Percentiles rank a stretch among this genome's conserved stretches.
Evolutionary conservation across 495 filamentous ascomycete genomes (phyloP).

Genomic region (Aspergillus nidulans): DNA sequence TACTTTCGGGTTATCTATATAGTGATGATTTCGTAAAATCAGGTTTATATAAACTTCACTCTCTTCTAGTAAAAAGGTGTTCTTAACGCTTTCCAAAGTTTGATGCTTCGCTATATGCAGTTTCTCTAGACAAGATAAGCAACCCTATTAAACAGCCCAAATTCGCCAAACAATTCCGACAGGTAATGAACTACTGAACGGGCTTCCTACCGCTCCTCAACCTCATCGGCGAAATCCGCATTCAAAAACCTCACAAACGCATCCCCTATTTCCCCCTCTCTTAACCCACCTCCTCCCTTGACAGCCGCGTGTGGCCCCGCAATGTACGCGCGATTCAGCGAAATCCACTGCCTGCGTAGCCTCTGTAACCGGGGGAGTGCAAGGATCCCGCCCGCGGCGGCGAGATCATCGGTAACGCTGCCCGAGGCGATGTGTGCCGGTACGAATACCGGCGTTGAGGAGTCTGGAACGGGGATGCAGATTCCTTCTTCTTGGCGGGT

Average conservation of each 20-base stretch:
- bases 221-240: conserved; percentile 34
- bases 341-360: conserved; percentile 79
- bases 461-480: conserved; percentile 36
- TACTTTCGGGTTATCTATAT: not conserved
- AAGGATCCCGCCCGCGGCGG: conserved; percentile 47
- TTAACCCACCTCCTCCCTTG: conserved; percentile 23
- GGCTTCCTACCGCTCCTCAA: conserved; percentile 11
- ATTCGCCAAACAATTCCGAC: no score
- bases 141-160: no score
- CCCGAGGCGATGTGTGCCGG: conserved; percentile 46
- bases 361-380: conserved; percentile 77
- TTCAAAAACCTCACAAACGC: conserved; percentile 48
- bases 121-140: no score
- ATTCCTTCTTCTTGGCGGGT: conserved; percentile 45
- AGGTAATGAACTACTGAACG: no score
- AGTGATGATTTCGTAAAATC: not conserved
- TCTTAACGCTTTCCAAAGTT: no score
- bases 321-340: conserved; percentile 57
- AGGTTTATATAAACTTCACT: not conserved
- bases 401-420: conserved; percentile 40
- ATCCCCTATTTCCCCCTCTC: conserved; percentile 34
- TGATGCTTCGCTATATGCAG: no score
- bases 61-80: no score
- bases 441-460: conserved; percentile 41
- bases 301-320: conserved; percentile 27